These are phyloP conservation scores for Heliamphora exappendiculata DNA, from an alignment of 148 eudicot genomes.

Conservation along the genomic window DNA sequence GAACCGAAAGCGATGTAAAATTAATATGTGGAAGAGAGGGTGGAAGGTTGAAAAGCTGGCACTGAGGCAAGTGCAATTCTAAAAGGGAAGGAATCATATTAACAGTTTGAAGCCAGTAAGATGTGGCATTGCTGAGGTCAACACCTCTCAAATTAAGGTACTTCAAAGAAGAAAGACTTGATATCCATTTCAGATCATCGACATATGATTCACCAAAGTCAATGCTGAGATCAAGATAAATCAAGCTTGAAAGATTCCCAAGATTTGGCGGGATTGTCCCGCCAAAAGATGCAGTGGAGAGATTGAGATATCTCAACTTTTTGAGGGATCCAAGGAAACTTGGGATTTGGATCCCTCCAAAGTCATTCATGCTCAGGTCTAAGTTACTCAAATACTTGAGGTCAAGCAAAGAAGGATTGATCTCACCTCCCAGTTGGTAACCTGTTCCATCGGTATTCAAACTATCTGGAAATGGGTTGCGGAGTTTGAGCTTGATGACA, in stretches of 20 bases:
- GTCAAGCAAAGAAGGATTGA: conserved; percentile 10
- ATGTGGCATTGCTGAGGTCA: neutral
- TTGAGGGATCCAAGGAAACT: conserved; percentile 2
- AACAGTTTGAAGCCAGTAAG: neutral
- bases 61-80: neutral
- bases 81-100: neutral
- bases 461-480: neutral
- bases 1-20: neutral
- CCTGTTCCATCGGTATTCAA: neutral
- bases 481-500: conserved; percentile 1
- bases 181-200: neutral
- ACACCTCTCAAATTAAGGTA: neutral
- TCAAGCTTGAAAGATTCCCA: conserved; percentile 4
- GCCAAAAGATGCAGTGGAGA: neutral
- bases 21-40: neutral
- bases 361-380: conserved; percentile 2
- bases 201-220: neutral
- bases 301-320: conserved; percentile 4
- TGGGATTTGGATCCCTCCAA: neutral
- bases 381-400: neutral
- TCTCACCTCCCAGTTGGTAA: neutral
- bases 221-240: neutral
- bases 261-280: conserved; percentile 1
- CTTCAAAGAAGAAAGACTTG: neutral
- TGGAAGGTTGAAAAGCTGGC: neutral